A percentile compares a stretch with the other conserved stretches of the same genome.
These are phyloP conservation scores for Rubia balearica DNA, from an alignment of 305 asterid species.

Conservation along the genomic window DNA sequence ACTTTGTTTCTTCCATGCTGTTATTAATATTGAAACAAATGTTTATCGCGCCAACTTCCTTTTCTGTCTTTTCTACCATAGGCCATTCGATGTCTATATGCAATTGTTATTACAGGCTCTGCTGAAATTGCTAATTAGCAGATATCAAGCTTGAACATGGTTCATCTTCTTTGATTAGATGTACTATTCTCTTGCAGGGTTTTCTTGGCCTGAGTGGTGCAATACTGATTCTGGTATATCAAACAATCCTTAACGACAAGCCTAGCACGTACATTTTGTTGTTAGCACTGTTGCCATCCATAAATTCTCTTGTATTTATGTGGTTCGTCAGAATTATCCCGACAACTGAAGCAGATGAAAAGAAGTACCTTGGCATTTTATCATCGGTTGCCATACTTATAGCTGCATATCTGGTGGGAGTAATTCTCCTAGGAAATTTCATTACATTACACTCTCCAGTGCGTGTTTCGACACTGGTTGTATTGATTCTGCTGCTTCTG, in stretches of 20 bases:
- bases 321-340: conserved; percentile 47
- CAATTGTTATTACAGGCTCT: not conserved
- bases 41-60: not conserved
- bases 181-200: conserved; percentile 14
- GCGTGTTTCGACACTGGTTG: conserved; percentile 32
- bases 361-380: conserved; percentile 53
- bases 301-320: conserved; percentile 58
- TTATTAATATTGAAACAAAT: not conserved
- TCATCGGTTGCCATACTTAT: conserved; percentile 49
- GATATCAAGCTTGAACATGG: not conserved
- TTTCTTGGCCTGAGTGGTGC: conserved; percentile 84
- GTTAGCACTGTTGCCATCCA: conserved; percentile 58
- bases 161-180: not conserved
- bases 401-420: conserved; percentile 65
- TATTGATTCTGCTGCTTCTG: conserved; percentile 52
- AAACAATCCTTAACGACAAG: conserved; percentile 47
- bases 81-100: not conserved
- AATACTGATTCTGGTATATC: conserved; percentile 67
- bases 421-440: conserved; percentile 47
- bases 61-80: not conserved
- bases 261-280: conserved; percentile 61
- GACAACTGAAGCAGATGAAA: conserved; percentile 56
- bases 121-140: not conserved
- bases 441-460: conserved; percentile 32
- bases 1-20: not conserved